Conservation (phyloP, 2,329 filamentous ascomycete species). For the Ascochyta rabiei region DNA sequence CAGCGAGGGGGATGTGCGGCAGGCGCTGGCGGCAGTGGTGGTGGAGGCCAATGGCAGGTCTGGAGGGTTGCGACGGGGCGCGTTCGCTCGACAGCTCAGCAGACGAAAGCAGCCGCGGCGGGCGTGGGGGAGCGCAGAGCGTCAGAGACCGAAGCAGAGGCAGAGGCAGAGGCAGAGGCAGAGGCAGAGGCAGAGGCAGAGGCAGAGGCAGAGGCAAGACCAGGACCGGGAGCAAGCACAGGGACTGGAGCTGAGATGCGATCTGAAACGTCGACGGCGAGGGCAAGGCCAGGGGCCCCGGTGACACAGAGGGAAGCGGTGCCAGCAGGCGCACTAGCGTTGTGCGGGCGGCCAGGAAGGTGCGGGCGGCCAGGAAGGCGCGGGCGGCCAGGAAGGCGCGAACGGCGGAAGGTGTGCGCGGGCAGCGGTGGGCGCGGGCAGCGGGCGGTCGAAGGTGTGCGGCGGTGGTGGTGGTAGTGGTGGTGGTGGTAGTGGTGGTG, state of each 20-base stretch:
- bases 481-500: background rate
- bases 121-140: slow-evolving; percentile 26
- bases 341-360: background rate
- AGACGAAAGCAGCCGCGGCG: slow-evolving; percentile 15
- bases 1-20: slow-evolving; percentile 3
- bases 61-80: background rate
- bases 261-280: slow-evolving; percentile 43
- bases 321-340: slow-evolving; percentile 8
- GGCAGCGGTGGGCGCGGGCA: background rate
- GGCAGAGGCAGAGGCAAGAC: too few species aligned
- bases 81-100: slow-evolving; percentile 16
- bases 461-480: background rate
- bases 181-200: too few species aligned
- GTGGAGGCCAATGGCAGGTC: slow-evolving; percentile 24
- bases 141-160: too few species aligned
- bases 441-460: background rate
- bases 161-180: too few species aligned
- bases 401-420: background rate
- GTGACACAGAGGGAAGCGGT: slow-evolving; percentile 10
- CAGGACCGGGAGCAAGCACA: background rate
- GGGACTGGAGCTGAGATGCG: slow-evolving; percentile 32
- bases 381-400: background rate
- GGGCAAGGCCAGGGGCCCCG: slow-evolving; percentile 18
- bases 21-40: slow-evolving; percentile 10
- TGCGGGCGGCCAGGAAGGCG: background rate